Conservation (phyloP, 768 basidiomycete genomes). For the Amanita inopinata region DNA sequence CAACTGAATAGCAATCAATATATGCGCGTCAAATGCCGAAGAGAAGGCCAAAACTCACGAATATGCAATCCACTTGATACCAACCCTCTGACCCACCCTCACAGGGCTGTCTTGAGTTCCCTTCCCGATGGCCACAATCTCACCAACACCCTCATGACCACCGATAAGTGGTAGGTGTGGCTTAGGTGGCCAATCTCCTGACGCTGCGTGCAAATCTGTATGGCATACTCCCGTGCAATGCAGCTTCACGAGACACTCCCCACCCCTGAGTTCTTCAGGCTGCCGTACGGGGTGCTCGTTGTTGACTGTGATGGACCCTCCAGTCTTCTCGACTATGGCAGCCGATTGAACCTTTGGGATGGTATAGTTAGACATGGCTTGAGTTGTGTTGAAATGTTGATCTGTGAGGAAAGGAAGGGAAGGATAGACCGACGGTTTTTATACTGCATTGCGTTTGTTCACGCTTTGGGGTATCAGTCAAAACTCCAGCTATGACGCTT, state of each 20-base stretch:
- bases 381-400: background rate
- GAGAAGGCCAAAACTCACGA: constrained; percentile 21
- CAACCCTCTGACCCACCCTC: constrained; percentile 71
- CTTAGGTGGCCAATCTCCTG: constrained; percentile 75
- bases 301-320: constrained; percentile 25
- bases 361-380: constrained; percentile 6
- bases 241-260: constrained; percentile 71
- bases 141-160: constrained; percentile 81
- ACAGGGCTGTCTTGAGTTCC: constrained; percentile 50
- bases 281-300: constrained; percentile 47
- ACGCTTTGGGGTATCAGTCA: no score
- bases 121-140: constrained; percentile 69
- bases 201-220: constrained; percentile 69
- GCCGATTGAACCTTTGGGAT: constrained; percentile 34
- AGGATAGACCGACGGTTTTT: no score
- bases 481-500: no score
- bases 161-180: constrained; percentile 61
- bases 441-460: no score
- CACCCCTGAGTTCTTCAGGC: constrained; percentile 46
- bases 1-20: constrained; percentile 26
- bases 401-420: no score
- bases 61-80: constrained; percentile 75
- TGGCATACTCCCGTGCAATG: constrained; percentile 80
- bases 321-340: constrained; percentile 29
- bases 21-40: background rate